Percentiles rank a stretch among this genome's conserved stretches.
Conservation (phyloP, 805 yeast genomes). For the Teunomyces kruisii region DNA sequence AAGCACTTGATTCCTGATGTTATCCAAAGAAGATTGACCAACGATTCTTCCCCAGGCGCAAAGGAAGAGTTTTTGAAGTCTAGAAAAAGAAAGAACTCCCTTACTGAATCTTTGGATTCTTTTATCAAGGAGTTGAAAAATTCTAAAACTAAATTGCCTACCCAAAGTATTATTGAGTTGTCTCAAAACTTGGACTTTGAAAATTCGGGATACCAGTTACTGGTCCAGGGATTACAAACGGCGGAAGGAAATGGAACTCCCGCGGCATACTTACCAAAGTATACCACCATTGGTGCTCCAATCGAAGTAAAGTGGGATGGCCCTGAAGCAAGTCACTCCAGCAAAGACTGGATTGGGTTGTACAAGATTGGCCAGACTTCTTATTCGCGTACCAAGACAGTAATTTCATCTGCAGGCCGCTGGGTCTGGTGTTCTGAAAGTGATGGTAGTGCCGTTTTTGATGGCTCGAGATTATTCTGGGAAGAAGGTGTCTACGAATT, state of each 20-base stretch:
- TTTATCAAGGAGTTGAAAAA: slow-evolving; percentile 42
- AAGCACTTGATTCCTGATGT: slow-evolving; percentile 42
- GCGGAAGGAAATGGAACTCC: slow-evolving; percentile 5
- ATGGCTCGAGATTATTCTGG: slow-evolving; percentile 51
- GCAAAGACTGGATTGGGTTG: slow-evolving; percentile 74
- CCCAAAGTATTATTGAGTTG: slow-evolving; percentile 37
- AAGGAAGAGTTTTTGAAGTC: slow-evolving; percentile 12
- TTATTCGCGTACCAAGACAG: slow-evolving; percentile 53
- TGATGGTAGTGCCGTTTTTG: slow-evolving; percentile 51
- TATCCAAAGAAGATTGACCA: slow-evolving; percentile 31
- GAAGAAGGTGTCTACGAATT: slow-evolving; percentile 73
- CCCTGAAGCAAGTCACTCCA: slow-evolving; percentile 44
- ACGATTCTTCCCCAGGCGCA: slow-evolving; percentile 5
- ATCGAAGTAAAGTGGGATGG: slow-evolving; percentile 55
- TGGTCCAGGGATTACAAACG: slow-evolving; percentile 19
- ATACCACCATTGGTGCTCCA: slow-evolving; percentile 48
- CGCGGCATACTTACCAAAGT: slow-evolving; percentile 11
- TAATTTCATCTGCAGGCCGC: slow-evolving; percentile 61
- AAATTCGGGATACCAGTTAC: slow-evolving; percentile 33
- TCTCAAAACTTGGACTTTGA: slow-evolving; percentile 41
- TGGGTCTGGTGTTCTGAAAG: slow-evolving; percentile 49
- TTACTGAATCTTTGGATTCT: slow-evolving; percentile 46
- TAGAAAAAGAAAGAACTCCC: slow-evolving; percentile 32
- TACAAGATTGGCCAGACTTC: slow-evolving; percentile 64
- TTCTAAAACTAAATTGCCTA: slow-evolving; percentile 32